phyloP scores from a whole-genome alignment of 2,329 filamentous ascomycete species.

The Verticillium albo-atrum region DNA sequence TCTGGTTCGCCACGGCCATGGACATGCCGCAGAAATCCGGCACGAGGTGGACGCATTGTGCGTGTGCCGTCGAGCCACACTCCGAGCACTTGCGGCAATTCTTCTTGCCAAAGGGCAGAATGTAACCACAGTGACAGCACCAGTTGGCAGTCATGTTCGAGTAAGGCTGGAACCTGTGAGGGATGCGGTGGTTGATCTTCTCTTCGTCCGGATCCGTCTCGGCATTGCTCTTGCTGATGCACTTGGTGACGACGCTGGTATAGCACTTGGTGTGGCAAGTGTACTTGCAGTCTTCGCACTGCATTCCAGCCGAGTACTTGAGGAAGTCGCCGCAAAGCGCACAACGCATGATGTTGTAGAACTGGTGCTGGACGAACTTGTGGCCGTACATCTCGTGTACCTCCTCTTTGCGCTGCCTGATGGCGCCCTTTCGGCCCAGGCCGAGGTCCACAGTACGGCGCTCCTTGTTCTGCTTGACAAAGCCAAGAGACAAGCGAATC shows the following conservation, averaged over 20 bases:
- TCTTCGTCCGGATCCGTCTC: slow-evolving; percentile 98
- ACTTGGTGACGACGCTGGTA: slow-evolving; percentile 94
- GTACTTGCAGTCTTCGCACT: slow-evolving; percentile 99
- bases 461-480: slow-evolving; percentile 85
- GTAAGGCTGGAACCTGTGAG: slow-evolving; percentile 94
- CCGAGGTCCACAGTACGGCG: slow-evolving; percentile 80
- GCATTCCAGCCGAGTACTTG: slow-evolving; percentile 98
- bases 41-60: slow-evolving; percentile 87
- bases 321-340: slow-evolving; percentile 96
- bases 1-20: slow-evolving; percentile 94
- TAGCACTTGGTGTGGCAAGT: slow-evolving; percentile 99
- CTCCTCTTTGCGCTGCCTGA: slow-evolving; percentile 96
- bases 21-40: slow-evolving; percentile 99
- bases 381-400: slow-evolving; percentile 98
- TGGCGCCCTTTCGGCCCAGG: slow-evolving; percentile 89
- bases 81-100: slow-evolving; percentile 92
- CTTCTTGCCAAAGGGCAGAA: slow-evolving; percentile 90
- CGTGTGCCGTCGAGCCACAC: slow-evolving; percentile 87
- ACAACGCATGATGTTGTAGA: slow-evolving; percentile 99
- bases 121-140: slow-evolving; percentile 98
- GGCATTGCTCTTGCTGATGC: slow-evolving; percentile 98
- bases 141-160: slow-evolving; percentile 98
- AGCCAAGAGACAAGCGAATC: slow-evolving; percentile 87
- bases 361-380: slow-evolving; percentile 97
- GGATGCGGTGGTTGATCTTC: slow-evolving; percentile 99